These are phyloP conservation scores for Pseudoturritis turrita DNA, from an alignment of 345 rosid species.

Conservation along the genomic window DNA sequence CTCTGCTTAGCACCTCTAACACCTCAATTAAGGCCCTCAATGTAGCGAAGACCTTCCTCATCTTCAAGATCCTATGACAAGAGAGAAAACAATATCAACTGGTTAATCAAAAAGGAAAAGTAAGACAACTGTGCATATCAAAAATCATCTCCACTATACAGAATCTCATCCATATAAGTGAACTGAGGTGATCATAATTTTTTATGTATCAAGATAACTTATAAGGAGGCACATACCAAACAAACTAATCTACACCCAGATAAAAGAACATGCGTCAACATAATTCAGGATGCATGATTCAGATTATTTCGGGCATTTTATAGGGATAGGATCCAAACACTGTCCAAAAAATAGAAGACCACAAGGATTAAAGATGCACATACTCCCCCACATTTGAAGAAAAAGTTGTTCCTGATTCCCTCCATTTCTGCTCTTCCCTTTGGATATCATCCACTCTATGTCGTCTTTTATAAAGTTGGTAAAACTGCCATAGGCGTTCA, in stretches of 20 bases:
- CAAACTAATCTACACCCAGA: slow-evolving; percentile 3
- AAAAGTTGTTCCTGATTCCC: slow-evolving; percentile 70
- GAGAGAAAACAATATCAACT: neutral
- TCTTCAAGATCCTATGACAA: slow-evolving; percentile 42
- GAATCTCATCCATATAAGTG: neutral
- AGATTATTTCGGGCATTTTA: neutral
- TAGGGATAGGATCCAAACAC: neutral
- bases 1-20: slow-evolving; percentile 82
- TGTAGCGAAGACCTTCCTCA: slow-evolving; percentile 81
- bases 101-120: slow-evolving; percentile 14
- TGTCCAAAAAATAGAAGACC: slow-evolving; percentile 7
- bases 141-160: neutral
- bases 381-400: slow-evolving; percentile 81
- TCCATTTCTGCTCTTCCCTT: slow-evolving; percentile 68
- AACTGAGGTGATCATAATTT: neutral
- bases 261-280: slow-evolving; percentile 6
- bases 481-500: slow-evolving; percentile 82
- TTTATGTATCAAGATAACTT: neutral
- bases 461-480: slow-evolving; percentile 62
- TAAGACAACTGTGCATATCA: neutral
- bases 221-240: neutral
- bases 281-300: neutral
- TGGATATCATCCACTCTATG: slow-evolving; percentile 86
- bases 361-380: slow-evolving; percentile 30
- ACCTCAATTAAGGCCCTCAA: slow-evolving; percentile 86